These are phyloP conservation scores for Alternaria consortialis DNA, from an alignment of 2,329 filamentous ascomycete genomes.

Conservation along the genomic window DNA sequence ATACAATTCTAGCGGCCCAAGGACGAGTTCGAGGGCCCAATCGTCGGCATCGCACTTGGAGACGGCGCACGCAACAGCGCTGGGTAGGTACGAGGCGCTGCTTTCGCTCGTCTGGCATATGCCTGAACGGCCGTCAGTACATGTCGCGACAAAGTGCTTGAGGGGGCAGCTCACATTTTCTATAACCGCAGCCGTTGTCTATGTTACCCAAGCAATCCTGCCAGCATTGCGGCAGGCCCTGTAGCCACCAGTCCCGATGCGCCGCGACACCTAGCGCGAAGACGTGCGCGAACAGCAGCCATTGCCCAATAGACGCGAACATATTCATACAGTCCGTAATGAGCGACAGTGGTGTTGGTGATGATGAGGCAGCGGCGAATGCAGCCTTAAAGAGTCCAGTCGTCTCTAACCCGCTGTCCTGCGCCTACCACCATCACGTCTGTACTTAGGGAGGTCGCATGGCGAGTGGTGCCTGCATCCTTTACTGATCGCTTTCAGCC, in stretches of 20 bases:
- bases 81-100: constrained; percentile 27
- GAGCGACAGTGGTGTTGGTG: not conserved
- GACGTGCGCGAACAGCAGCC: constrained; percentile 9
- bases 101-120: constrained; percentile 36
- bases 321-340: constrained; percentile 1
- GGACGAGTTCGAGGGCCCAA: constrained; percentile 22
- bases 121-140: constrained; percentile 24
- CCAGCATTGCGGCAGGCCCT: constrained; percentile 33
- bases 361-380: not conserved
- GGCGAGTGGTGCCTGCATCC: constrained; percentile 6
- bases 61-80: constrained; percentile 30
- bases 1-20: constrained; percentile 31
- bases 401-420: not conserved
- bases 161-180: constrained; percentile 23
- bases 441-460: constrained; percentile 1
- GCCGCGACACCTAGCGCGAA: constrained; percentile 8
- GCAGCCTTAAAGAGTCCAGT: not conserved
- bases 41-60: constrained; percentile 27
- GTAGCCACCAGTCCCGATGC: constrained; percentile 29
- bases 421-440: constrained; percentile 1
- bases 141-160: not conserved
- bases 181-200: constrained; percentile 30
- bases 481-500: not conserved
- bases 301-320: constrained; percentile 6
- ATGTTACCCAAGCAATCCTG: constrained; percentile 27